Evolutionary conservation across 345 rosid genomes (phyloP).

Genomic region (Aegle marmelos): DNA sequence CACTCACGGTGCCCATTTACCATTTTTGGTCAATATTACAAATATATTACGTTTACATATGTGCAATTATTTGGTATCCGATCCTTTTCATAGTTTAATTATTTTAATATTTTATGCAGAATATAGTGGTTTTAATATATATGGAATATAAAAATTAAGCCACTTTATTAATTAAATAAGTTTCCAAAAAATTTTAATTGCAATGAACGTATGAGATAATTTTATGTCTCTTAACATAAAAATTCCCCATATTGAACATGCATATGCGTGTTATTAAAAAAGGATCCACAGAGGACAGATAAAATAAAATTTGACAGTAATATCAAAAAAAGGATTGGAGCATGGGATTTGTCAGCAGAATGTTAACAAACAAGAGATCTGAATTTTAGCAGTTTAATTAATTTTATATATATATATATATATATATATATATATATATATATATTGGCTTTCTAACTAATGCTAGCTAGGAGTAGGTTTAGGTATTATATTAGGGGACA

Average conservation of each 20-base stretch:
- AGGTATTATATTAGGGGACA: conserved; percentile 37
- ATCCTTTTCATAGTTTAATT: too few relatives aligned
- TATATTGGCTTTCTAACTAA: background rate
- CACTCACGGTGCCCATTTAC: background rate
- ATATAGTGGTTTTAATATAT: too few relatives aligned
- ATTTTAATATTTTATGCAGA: too few relatives aligned
- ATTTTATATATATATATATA: background rate
- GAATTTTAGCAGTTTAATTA: conserved; percentile 16
- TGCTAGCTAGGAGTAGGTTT: conserved; percentile 21
- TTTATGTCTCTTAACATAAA: too few relatives aligned
- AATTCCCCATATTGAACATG: background rate
- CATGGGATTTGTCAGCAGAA: conserved; percentile 1
- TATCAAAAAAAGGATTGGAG: background rate
- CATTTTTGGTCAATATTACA: background rate
- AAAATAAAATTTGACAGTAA: background rate
- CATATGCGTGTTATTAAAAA: background rate
- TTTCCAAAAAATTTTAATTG: too few relatives aligned
- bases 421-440: too few relatives aligned
- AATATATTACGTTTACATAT: too few relatives aligned
- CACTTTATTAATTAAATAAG: too few relatives aligned
- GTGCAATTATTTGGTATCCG: too few relatives aligned
- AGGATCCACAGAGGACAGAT: background rate
- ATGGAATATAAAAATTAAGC: too few relatives aligned
- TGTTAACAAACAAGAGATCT: conserved; percentile 18
- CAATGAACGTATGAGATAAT: too few relatives aligned